Evolutionary conservation across 805 yeast species (phyloP), one percentile per base, ranked within the genome.

Genomic region (Candida silvicultrix): DNA sequence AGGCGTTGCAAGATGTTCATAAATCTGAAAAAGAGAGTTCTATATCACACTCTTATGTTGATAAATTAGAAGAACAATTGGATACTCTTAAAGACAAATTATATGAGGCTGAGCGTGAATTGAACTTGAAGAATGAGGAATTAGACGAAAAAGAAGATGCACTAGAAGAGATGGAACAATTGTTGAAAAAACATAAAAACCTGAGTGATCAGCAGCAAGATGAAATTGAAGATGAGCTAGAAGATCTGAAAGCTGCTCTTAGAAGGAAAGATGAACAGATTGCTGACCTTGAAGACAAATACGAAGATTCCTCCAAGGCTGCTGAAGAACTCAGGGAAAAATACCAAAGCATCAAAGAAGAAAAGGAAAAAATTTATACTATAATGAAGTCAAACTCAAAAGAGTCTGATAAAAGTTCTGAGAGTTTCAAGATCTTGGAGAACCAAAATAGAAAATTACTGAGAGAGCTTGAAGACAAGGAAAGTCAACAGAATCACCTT

Each of bases 91-190:
- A 49, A n/a, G 42, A 34, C 18, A 36, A 41, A 4, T n/a, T 44
- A 4, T 54, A 52, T 20, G 57, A 55, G 20, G 45, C 36, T n/a
- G 50, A 48, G 2, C 42, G 46, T 28, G 55, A 52, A 11, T 7
- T 58, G 5, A 56, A 55, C n/a, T 48, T 47, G 2, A 52, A 45
- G 42, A 55, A 54, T 12, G 45, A 54, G 15, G 52, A 55, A 14
- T 41, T 62, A 25, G 59, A 59, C 11, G 49, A 48, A 22, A 44
- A 51, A 35, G 46, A 49, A 2, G 53, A 53, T 5, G 46, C 49
- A 31, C 38, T 54, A 18, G 54, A 53, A 35, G 43, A 45, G 2
- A 42, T 56, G 14, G 54, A 53, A 28, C 49, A 48, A 20, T 21
- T 37, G 14, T 37, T 37, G 25, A 37, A 21, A 14, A 21, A 10